Percentiles rank a stretch among this genome's conserved stretches.
Evolutionary conservation across 2,329 filamentous ascomycete species (phyloP).

Genomic region (Acrodontium crateriforme): DNA sequence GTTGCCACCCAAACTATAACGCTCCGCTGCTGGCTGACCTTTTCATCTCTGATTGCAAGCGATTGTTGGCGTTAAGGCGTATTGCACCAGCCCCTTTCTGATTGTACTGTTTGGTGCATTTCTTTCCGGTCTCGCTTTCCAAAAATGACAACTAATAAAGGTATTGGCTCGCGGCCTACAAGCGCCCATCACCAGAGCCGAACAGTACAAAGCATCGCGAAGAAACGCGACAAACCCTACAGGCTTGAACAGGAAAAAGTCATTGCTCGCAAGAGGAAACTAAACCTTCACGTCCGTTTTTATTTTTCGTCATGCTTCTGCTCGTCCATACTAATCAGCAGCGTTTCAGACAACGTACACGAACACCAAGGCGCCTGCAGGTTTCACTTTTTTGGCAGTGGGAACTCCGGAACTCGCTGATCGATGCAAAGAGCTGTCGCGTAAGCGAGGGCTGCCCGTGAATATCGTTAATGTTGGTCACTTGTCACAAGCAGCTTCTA

Average conservation of each 20-base stretch:
- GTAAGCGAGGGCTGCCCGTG: constrained; percentile 39
- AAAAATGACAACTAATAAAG: too few relatives aligned
- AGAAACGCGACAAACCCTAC: constrained; percentile 32
- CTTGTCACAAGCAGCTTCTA: too few relatives aligned
- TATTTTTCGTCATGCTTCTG: too few relatives aligned
- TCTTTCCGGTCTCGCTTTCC: too few relatives aligned
- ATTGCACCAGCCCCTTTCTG: not conserved
- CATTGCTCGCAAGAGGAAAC: constrained; percentile 46
- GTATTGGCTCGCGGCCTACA: too few relatives aligned
- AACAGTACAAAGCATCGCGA: constrained; percentile 15
- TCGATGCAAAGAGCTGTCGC: constrained; percentile 46
- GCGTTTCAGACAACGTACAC: too few relatives aligned
- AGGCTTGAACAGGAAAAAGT: constrained; percentile 46
- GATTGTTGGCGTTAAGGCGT: not conserved
- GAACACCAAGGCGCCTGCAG: constrained; percentile 40
- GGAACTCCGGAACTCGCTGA: constrained; percentile 46
- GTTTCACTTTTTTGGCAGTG: constrained; percentile 48
- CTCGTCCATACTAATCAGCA: too few relatives aligned
- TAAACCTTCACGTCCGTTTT: constrained; percentile 35
- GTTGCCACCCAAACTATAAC: too few relatives aligned
- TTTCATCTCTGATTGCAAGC: too few relatives aligned
- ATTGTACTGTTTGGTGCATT: not conserved
- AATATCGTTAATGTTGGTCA: constrained; percentile 46
- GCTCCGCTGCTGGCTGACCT: too few relatives aligned
- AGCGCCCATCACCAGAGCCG: too few relatives aligned